These are phyloP conservation scores for Dimargaris xerosporica DNA, from an alignment of 192 early-diverging fungal species.

Conservation along the genomic window DNA sequence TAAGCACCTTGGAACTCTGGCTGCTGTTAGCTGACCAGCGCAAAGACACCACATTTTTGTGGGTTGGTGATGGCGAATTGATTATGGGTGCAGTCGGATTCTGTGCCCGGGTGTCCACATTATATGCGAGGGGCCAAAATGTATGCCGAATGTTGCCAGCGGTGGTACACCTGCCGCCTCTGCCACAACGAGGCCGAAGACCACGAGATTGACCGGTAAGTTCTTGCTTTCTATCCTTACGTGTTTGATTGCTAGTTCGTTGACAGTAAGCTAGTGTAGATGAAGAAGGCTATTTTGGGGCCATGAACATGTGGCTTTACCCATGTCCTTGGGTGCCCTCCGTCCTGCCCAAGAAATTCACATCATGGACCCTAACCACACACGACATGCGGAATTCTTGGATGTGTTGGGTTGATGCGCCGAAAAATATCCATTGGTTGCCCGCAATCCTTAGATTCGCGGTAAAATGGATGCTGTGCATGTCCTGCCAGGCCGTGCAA, in stretches of 20 bases:
- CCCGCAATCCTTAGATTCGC: constrained; percentile 45
- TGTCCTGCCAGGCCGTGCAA: constrained; percentile 74
- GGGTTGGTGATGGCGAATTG: background rate
- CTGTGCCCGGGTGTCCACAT: constrained; percentile 41
- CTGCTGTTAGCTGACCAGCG: background rate
- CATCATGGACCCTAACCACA: too few species aligned
- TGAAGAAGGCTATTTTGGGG: too few species aligned
- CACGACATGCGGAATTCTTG: too few species aligned
- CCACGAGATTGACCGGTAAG: constrained; percentile 48
- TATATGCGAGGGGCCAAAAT: constrained; percentile 41
- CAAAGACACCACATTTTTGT: background rate
- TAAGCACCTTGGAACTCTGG: background rate
- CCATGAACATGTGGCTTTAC: too few species aligned
- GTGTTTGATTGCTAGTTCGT: too few species aligned
- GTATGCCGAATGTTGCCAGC: constrained; percentile 55
- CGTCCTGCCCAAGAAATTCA: too few species aligned
- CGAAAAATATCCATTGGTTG: too few species aligned
- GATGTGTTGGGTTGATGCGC: too few species aligned
- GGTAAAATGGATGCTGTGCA: constrained; percentile 79
- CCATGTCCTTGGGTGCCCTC: too few species aligned
- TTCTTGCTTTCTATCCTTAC: too few species aligned
- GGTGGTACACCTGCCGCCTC: constrained; percentile 58
- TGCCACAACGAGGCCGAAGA: constrained; percentile 54
- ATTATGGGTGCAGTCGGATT: constrained; percentile 5
- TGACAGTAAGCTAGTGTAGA: too few species aligned